Conservation (phyloP, 2,329 filamentous ascomycete species). For the Eutypa lata region DNA sequence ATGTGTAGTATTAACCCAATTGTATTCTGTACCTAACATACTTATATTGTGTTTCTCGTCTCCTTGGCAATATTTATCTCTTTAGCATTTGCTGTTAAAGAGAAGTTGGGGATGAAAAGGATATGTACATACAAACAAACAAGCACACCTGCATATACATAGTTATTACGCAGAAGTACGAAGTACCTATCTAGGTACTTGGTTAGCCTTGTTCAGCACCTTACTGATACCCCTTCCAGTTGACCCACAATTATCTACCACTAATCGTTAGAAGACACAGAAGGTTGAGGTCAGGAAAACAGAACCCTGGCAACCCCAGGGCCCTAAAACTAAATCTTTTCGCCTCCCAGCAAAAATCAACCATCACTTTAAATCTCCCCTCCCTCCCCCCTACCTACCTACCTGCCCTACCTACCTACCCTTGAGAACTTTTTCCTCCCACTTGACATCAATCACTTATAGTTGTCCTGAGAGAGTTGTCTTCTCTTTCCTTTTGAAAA, state of each 20-base stretch:
- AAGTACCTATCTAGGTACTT: background rate
- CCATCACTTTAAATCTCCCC: slow-evolving; percentile 2
- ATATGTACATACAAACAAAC: too few relatives aligned
- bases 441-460: slow-evolving; percentile 21
- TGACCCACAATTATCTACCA: background rate
- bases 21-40: too few relatives aligned
- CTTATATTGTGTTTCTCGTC: too few relatives aligned
- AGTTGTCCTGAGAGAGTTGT: slow-evolving; percentile 25
- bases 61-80: too few relatives aligned
- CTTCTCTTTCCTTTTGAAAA: slow-evolving; percentile 45
- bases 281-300: background rate
- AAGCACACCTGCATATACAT: too few relatives aligned
- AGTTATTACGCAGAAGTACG: too few relatives aligned
- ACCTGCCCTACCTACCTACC: slow-evolving; percentile 13
- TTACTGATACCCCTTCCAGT: background rate
- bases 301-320: background rate
- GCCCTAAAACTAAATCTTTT: slow-evolving; percentile 1
- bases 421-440: slow-evolving; percentile 21
- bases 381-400: slow-evolving; percentile 21
- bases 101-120: too few relatives aligned
- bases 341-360: background rate
- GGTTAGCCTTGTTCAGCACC: too few relatives aligned
- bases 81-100: too few relatives aligned
- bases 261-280: background rate
- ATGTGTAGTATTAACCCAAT: too few relatives aligned